phyloP scores from a whole-genome alignment of 768 basidiomycete genomes.

The Exsudoporus frostii region DNA sequence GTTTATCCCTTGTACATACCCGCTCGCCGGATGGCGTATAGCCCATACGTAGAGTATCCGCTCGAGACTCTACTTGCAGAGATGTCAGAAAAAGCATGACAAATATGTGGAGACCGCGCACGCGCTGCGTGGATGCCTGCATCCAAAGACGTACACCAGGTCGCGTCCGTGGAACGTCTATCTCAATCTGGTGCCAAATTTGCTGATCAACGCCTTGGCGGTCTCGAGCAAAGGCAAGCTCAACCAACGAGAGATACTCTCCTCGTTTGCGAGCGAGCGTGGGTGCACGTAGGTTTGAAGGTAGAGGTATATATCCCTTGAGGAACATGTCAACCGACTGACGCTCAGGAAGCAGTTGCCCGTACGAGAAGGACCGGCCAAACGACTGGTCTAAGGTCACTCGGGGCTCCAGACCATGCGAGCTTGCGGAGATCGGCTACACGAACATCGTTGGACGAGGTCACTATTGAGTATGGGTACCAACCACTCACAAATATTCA shows the following conservation, averaged over 20 bases:
- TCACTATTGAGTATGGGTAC: neutral
- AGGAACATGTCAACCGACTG: conserved; percentile 3
- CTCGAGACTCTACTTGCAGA: conserved; percentile 71
- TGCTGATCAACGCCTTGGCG: conserved; percentile 86
- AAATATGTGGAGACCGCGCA: conserved; percentile 35
- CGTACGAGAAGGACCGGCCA: conserved; percentile 93
- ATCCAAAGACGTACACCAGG: conserved; percentile 93
- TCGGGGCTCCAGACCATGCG: conserved; percentile 92
- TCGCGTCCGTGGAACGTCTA: conserved; percentile 93
- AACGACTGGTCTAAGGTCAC: conserved; percentile 81
- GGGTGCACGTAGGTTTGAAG: conserved; percentile 65
- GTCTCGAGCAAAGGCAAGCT: conserved; percentile 85
- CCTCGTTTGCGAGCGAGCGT: conserved; percentile 87
- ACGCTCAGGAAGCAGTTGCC: conserved; percentile 10
- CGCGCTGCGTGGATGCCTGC: conserved; percentile 84
- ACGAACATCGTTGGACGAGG: conserved; percentile 3
- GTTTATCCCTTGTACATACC: conserved; percentile 99
- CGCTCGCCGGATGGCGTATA: conserved; percentile 95
- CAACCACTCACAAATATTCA: conserved; percentile 68
- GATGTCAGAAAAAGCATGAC: conserved; percentile 14
- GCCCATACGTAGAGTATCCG: conserved; percentile 98
- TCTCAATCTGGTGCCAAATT: conserved; percentile 99
- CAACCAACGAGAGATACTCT: conserved; percentile 88
- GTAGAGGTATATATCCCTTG: conserved; percentile 91
- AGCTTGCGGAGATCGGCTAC: conserved; percentile 83